Conservation (phyloP, 768 basidiomycete genomes). For the Boletus subparvulus region DNA sequence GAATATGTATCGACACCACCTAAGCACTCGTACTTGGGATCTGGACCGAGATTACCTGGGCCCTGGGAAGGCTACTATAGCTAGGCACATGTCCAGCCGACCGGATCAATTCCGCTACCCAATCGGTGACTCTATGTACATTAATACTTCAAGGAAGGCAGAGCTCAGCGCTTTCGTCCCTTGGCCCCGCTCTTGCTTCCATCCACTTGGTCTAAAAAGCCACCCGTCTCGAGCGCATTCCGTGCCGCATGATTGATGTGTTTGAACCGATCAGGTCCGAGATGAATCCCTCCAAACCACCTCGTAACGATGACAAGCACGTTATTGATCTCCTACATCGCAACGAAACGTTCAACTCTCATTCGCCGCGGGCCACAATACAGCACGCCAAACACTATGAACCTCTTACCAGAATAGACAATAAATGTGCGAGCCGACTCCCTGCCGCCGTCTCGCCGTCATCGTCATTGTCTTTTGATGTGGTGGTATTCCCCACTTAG, state of each 20-base stretch:
- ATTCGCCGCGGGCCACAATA: not conserved
- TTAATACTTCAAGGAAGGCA: not conserved
- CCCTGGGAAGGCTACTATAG: not conserved
- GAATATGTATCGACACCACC: no score
- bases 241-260: slow-evolving; percentile 96
- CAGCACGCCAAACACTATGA: not conserved
- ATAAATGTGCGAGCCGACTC: slow-evolving; percentile 81
- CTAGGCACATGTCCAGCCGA: not conserved
- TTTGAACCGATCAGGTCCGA: slow-evolving; percentile 87
- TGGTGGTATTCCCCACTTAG: not conserved
- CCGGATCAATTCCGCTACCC: not conserved
- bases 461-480: slow-evolving; percentile 80
- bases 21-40: no score
- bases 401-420: slow-evolving; percentile 75
- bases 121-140: not conserved
- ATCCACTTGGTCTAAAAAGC: slow-evolving; percentile 66
- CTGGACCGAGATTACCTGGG: no score
- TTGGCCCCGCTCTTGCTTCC: slow-evolving; percentile 19
- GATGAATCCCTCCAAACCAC: slow-evolving; percentile 89
- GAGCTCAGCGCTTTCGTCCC: slow-evolving; percentile 30
- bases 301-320: slow-evolving; percentile 91
- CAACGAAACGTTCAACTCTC: not conserved
- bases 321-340: slow-evolving; percentile 66
- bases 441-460: slow-evolving; percentile 95
- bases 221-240: slow-evolving; percentile 84